A percentile compares a stretch with the other conserved stretches of the same genome.
These are phyloP conservation scores for Schizopora paradoxa DNA, from an alignment of 1,284 basidiomycete species.

Conservation along the genomic window DNA sequence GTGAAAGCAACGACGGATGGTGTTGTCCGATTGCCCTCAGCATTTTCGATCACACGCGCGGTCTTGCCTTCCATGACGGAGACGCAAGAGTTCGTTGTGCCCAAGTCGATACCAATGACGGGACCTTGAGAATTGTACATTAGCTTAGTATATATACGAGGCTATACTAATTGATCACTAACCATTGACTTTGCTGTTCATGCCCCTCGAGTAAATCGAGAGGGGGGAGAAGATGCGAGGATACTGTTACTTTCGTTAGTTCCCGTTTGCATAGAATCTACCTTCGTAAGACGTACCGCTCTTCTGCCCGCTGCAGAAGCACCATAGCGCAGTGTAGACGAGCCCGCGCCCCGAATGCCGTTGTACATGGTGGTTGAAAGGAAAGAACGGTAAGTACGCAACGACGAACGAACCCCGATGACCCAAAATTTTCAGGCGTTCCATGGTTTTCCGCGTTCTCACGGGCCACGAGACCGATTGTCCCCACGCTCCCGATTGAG, in stretches of 20 bases:
- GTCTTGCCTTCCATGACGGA: slow-evolving; percentile 95
- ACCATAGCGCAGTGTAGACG: slow-evolving; percentile 53
- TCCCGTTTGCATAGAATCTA: slow-evolving; percentile 6
- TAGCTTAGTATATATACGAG: not conserved
- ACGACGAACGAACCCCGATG: too few relatives aligned
- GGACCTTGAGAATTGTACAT: slow-evolving; percentile 44
- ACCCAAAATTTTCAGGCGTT: too few relatives aligned
- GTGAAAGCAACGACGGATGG: slow-evolving; percentile 99
- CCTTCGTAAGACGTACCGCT: not conserved
- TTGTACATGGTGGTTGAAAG: slow-evolving; percentile 58
- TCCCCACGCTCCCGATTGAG: too few relatives aligned
- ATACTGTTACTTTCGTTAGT: slow-evolving; percentile 7
- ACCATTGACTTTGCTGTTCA: slow-evolving; percentile 82
- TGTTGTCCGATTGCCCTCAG: slow-evolving; percentile 96
- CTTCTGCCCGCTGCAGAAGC: slow-evolving; percentile 53
- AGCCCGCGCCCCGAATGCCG: slow-evolving; percentile 55
- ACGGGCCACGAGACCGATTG: too few relatives aligned
- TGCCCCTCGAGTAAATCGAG: slow-evolving; percentile 69
- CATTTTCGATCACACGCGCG: slow-evolving; percentile 93
- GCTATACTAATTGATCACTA: slow-evolving; percentile 22
- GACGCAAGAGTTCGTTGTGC: slow-evolving; percentile 90
- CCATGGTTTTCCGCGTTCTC: too few relatives aligned
- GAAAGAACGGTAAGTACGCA: slow-evolving; percentile 23
- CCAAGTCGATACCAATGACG: slow-evolving; percentile 81
- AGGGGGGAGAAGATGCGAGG: slow-evolving; percentile 56